Percentiles rank a stretch among this genome's conserved stretches.
Conservation (phyloP, 2,329 filamentous ascomycete species). For the Paracoccidioides brasiliensis region DNA sequence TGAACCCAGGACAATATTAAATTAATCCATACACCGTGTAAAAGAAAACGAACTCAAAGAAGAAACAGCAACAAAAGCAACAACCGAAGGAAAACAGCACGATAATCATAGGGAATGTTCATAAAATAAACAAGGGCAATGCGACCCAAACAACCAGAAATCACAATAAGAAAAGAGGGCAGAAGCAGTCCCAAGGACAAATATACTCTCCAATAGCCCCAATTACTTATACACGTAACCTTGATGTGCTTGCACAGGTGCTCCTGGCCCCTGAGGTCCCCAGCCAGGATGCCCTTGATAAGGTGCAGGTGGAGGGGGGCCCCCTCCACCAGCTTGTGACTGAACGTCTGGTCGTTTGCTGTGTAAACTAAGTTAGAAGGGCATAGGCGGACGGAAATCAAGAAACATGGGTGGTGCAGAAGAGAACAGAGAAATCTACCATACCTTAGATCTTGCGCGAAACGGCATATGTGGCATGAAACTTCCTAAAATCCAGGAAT, state of each 20-base stretch:
- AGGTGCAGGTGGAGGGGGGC: background rate
- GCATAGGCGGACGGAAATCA: background rate
- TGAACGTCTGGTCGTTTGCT: slow-evolving; percentile 12
- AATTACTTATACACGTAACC: slow-evolving; percentile 4
- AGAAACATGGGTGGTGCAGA: background rate
- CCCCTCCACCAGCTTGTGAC: slow-evolving; percentile 8
- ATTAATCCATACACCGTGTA: background rate
- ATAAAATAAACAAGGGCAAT: background rate
- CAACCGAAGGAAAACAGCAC: background rate
- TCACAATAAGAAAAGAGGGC: background rate
- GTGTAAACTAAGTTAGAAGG: background rate
- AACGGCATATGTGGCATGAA: slow-evolving; percentile 13
- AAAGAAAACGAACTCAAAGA: background rate
- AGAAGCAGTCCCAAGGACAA: background rate
- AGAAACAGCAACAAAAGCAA: background rate
- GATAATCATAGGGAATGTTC: background rate
- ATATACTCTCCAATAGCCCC: background rate
- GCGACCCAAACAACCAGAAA: background rate
- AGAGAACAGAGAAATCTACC: background rate
- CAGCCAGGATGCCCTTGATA: background rate
- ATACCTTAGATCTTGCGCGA: slow-evolving; percentile 13
- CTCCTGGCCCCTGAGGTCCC: background rate
- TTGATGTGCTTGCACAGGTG: background rate
- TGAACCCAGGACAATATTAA: background rate
- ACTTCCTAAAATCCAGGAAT: slow-evolving; percentile 8